phyloP scores from a whole-genome alignment of 805 yeast species.

The Ogataea haglerorum region DNA sequence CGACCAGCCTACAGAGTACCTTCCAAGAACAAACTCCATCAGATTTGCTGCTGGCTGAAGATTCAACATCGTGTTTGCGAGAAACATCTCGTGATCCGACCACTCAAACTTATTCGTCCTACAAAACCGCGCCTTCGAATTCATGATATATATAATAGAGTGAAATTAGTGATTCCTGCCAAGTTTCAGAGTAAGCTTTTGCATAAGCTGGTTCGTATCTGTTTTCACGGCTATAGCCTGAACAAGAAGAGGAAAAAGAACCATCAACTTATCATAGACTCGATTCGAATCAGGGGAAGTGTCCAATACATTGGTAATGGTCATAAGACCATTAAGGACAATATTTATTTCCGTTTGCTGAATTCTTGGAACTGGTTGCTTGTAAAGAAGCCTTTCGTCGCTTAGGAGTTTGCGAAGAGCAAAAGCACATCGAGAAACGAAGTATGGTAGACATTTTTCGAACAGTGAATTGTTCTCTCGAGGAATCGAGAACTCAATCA shows the following conservation, averaged over 20 bases:
- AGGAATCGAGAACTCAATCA: conserved; percentile 40
- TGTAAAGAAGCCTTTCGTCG: conserved; percentile 55
- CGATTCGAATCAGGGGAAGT: neutral
- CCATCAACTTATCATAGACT: conserved; percentile 7
- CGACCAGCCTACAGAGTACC: conserved; percentile 8
- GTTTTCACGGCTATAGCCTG: conserved; percentile 18
- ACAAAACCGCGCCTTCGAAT: conserved; percentile 14
- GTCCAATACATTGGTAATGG: conserved; percentile 9
- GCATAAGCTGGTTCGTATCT: conserved; percentile 11
- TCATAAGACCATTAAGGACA: conserved; percentile 42
- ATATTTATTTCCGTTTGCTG: conserved; percentile 60
- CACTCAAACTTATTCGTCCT: conserved; percentile 13
- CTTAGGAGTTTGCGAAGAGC: conserved; percentile 61
- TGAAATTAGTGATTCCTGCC: conserved; percentile 4
- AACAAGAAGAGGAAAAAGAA: conserved; percentile 24
- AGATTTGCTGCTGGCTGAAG: neutral
- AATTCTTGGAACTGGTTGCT: conserved; percentile 62
- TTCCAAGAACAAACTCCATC: conserved; percentile 1
- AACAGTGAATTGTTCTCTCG: conserved; percentile 21
- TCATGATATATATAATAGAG: neutral
- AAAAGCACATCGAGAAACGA: conserved; percentile 57
- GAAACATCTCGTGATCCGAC: conserved; percentile 9
- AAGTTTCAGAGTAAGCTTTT: conserved; percentile 17
- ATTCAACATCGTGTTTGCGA: conserved; percentile 6
- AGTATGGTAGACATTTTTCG: conserved; percentile 40